Evolutionary conservation across 2,329 filamentous ascomycete species (phyloP).

Genomic region (Rachicladosporium sp.): DNA sequence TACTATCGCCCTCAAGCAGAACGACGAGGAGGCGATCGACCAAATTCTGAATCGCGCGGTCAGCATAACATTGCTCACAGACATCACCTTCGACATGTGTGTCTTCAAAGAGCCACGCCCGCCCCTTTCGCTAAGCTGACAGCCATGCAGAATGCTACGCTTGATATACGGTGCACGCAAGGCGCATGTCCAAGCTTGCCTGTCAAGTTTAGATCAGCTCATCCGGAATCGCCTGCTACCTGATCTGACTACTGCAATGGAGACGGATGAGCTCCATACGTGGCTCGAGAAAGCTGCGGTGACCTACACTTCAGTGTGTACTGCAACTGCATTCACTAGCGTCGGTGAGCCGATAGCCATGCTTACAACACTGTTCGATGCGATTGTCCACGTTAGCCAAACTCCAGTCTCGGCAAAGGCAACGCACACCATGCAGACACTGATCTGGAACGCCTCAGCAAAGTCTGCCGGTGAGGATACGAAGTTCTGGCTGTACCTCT

Average conservation of each 20-base stretch:
- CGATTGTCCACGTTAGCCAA: constrained; percentile 34
- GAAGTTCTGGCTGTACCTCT: constrained; percentile 54
- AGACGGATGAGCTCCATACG: constrained; percentile 15
- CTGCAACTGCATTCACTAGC: no score
- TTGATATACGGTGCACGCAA: constrained; percentile 40
- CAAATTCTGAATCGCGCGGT: no score
- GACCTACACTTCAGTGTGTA: constrained; percentile 32
- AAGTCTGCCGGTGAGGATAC: constrained; percentile 1
- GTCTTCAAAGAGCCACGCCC: no score
- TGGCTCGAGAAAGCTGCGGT: constrained; percentile 62
- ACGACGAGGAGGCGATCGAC: no score
- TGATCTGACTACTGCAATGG: constrained; percentile 22
- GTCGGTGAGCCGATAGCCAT: not conserved
- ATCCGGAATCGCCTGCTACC: constrained; percentile 44
- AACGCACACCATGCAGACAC: constrained; percentile 54
- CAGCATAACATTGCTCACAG: no score
- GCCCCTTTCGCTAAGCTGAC: no score
- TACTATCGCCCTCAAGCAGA: constrained; percentile 33
- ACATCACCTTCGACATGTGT: no score
- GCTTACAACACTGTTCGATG: constrained; percentile 23
- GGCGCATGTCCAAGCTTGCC: constrained; percentile 17
- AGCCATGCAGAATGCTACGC: no score
- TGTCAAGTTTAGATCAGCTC: constrained; percentile 49
- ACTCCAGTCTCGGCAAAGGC: constrained; percentile 45
- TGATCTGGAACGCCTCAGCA: constrained; percentile 59